Conservation (phyloP, 352 stramenopile genomes). For the Plasmopara viticola region DNA sequence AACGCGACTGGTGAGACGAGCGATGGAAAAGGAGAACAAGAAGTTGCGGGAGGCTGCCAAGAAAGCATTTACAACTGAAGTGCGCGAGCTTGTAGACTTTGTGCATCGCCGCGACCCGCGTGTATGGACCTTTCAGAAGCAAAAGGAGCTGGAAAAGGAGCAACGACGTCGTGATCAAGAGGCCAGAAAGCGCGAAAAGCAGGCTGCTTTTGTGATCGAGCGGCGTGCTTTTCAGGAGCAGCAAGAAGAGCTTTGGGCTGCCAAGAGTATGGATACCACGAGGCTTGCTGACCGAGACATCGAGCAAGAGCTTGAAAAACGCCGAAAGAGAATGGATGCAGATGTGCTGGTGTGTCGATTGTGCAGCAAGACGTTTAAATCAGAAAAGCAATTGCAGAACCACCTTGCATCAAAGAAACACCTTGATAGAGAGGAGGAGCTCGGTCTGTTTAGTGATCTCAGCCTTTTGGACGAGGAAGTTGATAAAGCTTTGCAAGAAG, state of each 20-base stretch:
- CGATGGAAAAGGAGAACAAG: slow-evolving; percentile 88
- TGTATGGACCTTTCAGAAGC: slow-evolving; percentile 57
- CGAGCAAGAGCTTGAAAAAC: slow-evolving; percentile 53
- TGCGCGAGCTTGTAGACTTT: slow-evolving; percentile 80
- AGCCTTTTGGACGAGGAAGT: slow-evolving; percentile 56
- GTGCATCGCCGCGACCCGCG: slow-evolving; percentile 71
- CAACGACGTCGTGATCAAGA: slow-evolving; percentile 44
- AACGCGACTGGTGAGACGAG: slow-evolving; percentile 63
- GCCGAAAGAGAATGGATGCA: slow-evolving; percentile 62
- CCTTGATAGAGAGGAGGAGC: slow-evolving; percentile 59
- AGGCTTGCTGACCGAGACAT: slow-evolving; percentile 49
- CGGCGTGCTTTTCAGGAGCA: slow-evolving; percentile 64
- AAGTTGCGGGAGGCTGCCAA: slow-evolving; percentile 74
- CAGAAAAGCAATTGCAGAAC: slow-evolving; percentile 73
- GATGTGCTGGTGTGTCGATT: slow-evolving; percentile 68
- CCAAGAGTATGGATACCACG: slow-evolving; percentile 34
- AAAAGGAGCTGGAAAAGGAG: slow-evolving; percentile 58
- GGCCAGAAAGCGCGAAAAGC: slow-evolving; percentile 44
- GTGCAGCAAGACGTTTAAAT: slow-evolving; percentile 83
- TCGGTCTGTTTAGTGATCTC: slow-evolving; percentile 57
- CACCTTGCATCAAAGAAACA: slow-evolving; percentile 80
- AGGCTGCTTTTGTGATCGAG: slow-evolving; percentile 53
- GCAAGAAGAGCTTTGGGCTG: slow-evolving; percentile 53
- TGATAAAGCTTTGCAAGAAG: slow-evolving; percentile 47
- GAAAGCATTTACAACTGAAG: slow-evolving; percentile 70